Evolutionary conservation across 2,329 filamentous ascomycete genomes (phyloP).

Genomic region (Trichoderma atrobrunneum): DNA sequence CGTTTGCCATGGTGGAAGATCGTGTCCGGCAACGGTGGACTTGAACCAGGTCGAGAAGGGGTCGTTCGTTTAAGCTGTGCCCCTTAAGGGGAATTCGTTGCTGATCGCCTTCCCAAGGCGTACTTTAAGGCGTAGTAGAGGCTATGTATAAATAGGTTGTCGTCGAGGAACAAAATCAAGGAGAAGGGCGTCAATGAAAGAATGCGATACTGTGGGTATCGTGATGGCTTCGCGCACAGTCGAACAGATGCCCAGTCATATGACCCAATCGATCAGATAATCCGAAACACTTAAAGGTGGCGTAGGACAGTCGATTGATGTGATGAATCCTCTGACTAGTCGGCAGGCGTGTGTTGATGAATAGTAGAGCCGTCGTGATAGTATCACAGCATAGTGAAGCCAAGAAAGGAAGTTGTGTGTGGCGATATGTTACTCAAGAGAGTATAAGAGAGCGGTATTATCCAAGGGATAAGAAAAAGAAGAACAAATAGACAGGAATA

Average conservation of each 20-base stretch:
- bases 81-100: not conserved
- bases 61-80: not conserved
- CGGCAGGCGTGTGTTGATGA: not conserved
- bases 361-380: not conserved
- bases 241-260: not conserved
- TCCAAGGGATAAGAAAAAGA: not conserved
- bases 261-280: not conserved
- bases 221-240: constrained; percentile 1
- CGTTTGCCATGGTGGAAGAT: constrained; percentile 29
- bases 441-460: constrained; percentile 11
- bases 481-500: not conserved
- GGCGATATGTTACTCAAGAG: not conserved
- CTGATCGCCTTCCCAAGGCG: not conserved
- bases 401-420: not conserved
- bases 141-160: not conserved
- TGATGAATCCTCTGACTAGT: not conserved
- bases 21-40: not conserved
- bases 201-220: not conserved
- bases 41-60: not conserved
- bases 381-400: constrained; percentile 14
- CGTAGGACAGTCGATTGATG: constrained; percentile 3
- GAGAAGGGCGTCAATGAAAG: not conserved
- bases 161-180: not conserved
- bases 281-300: not conserved
- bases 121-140: not conserved